Conservation (phyloP, 805 yeast species). For the Myxozyma melibiosi region DNA sequence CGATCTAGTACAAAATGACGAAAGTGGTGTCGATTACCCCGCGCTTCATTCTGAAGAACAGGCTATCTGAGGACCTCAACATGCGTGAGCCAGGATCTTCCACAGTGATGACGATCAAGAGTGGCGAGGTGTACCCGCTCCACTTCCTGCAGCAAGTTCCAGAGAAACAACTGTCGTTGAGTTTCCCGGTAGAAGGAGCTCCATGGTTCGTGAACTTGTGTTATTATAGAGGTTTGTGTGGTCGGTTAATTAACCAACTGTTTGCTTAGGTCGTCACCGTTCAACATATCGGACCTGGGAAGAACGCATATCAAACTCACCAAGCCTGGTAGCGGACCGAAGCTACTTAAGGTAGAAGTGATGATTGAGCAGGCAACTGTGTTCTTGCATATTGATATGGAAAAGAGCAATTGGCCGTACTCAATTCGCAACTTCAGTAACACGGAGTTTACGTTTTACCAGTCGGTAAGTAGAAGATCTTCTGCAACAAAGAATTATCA, state of each 20-base stretch:
- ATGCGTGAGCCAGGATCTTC: conserved; percentile 71
- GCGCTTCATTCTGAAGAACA: conserved; percentile 72
- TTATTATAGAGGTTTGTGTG: too few relatives aligned
- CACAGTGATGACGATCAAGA: conserved; percentile 39
- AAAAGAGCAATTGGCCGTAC: conserved; percentile 85
- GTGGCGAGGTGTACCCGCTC: conserved; percentile 39
- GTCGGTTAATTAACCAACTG: conserved; percentile 47
- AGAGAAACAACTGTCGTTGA: conserved; percentile 62
- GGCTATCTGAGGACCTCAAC: conserved; percentile 56
- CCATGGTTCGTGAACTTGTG: conserved; percentile 24
- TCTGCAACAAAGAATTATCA: background rate
- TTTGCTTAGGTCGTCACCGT: conserved; percentile 83
- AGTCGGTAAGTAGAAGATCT: conserved; percentile 49
- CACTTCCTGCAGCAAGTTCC: conserved; percentile 59
- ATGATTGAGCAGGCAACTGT: conserved; percentile 79
- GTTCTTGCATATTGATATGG: conserved; percentile 72
- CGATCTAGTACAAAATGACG: conserved; percentile 56
- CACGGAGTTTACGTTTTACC: conserved; percentile 82
- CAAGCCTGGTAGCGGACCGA: conserved; percentile 60
- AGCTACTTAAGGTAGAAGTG: conserved; percentile 70
- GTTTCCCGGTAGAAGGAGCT: conserved; percentile 48
- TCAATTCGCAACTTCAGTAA: conserved; percentile 89
- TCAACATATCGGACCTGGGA: conserved; percentile 81
- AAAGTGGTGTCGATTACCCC: conserved; percentile 83
- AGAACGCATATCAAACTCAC: conserved; percentile 71